Percentiles rank a stretch among this genome's conserved stretches.
Evolutionary conservation across 2,329 filamentous ascomycete genomes (phyloP).

Genomic region (Claviceps capensis): DNA sequence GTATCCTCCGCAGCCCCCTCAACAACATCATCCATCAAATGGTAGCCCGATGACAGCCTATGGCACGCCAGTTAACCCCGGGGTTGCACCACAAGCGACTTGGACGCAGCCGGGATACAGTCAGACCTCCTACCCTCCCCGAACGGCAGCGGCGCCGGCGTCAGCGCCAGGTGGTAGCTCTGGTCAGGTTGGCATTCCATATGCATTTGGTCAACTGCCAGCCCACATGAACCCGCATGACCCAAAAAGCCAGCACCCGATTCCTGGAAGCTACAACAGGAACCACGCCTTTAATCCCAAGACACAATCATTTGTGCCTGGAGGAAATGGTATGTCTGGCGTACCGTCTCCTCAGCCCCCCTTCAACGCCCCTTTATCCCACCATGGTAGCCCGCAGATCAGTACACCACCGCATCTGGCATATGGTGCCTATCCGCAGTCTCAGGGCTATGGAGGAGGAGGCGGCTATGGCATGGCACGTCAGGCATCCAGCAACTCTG

Average conservation of each 20-base stretch:
- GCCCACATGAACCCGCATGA: slow-evolving; percentile 56
- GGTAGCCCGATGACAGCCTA: slow-evolving; percentile 24
- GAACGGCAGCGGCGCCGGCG: slow-evolving; percentile 13
- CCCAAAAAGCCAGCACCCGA: slow-evolving; percentile 63
- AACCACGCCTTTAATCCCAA: slow-evolving; percentile 81
- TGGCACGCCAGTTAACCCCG: slow-evolving; percentile 18
- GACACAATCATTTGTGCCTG: slow-evolving; percentile 79
- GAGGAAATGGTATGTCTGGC: slow-evolving; percentile 33
- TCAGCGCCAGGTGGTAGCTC: slow-evolving; percentile 15
- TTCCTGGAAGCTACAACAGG: slow-evolving; percentile 71
- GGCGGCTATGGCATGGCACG: slow-evolving; percentile 41
- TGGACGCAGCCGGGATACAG: slow-evolving; percentile 25
- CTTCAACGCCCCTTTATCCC: slow-evolving; percentile 33
- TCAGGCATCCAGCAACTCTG: slow-evolving; percentile 41
- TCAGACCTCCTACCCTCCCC: slow-evolving; percentile 17
- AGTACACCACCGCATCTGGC: slow-evolving; percentile 36
- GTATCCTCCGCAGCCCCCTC: slow-evolving; percentile 14
- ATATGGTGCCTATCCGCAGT: slow-evolving; percentile 34
- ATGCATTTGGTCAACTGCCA: slow-evolving; percentile 69
- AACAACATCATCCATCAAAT: slow-evolving; percentile 18
- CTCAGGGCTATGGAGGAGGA: slow-evolving; percentile 32
- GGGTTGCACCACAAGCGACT: slow-evolving; percentile 18
- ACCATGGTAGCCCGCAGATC: slow-evolving; percentile 40
- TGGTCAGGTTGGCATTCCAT: slow-evolving; percentile 33
- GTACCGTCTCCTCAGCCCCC: slow-evolving; percentile 33